Percentiles rank a stretch among this genome's conserved stretches.
Conservation (phyloP, 345 rosid genomes). For the Gossypium longicalyx region DNA sequence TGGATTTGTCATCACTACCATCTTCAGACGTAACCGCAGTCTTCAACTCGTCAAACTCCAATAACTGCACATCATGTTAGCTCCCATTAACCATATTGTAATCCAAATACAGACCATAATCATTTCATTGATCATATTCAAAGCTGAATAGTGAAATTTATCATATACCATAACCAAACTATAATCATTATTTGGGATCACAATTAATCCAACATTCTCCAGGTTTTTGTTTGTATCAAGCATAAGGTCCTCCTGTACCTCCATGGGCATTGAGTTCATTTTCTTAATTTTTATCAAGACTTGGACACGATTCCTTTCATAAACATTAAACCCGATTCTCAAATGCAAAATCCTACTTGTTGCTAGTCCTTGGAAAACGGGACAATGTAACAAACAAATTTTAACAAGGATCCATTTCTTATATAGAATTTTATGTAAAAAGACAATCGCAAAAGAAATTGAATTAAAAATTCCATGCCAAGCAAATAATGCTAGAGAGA, state of each 20-base stretch:
- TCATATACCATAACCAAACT: neutral
- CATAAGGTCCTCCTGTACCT: no score
- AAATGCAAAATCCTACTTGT: no score
- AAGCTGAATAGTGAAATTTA: neutral
- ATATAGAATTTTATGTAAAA: neutral
- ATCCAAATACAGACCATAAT: neutral
- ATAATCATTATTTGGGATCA: neutral
- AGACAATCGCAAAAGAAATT: neutral
- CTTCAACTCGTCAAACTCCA: constrained; percentile 88
- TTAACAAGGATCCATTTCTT: neutral
- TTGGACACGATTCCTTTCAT: no score
- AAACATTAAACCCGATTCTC: no score
- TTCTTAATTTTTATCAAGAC: no score
- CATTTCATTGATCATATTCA: neutral
- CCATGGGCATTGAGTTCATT: no score
- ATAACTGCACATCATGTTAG: constrained; percentile 43
- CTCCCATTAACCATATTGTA: neutral
- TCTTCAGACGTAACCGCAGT: constrained; percentile 22
- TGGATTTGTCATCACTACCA: constrained; percentile 28
- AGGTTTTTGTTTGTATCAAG: neutral
- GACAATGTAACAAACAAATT: neutral
- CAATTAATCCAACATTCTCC: neutral
- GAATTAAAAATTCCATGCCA: neutral
- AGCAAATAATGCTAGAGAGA: neutral
- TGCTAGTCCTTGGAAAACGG: neutral